These are phyloP conservation scores for Rubus parviflorus DNA, from an alignment of 306 rosid species.

Conservation along the genomic window DNA sequence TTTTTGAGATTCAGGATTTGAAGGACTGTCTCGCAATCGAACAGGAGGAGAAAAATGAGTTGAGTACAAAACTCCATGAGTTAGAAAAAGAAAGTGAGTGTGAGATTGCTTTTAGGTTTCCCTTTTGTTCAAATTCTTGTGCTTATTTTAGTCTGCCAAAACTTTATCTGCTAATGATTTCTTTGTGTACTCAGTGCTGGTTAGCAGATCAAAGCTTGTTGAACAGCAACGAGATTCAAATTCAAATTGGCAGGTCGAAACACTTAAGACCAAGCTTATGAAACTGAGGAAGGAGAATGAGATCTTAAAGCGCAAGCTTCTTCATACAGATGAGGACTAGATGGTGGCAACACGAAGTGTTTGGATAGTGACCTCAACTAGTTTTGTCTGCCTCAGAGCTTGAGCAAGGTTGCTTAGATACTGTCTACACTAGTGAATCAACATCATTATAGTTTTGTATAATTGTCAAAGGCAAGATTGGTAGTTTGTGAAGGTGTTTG, in stretches of 20 bases:
- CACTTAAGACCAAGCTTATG: slow-evolving; percentile 66
- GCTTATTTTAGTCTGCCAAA: neutral
- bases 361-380: neutral
- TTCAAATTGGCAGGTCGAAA: slow-evolving; percentile 59
- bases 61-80: slow-evolving; percentile 45
- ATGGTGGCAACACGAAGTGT: neutral
- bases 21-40: slow-evolving; percentile 64
- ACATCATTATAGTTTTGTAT: neutral
- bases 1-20: slow-evolving; percentile 63
- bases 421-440: neutral
- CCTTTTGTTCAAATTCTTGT: neutral
- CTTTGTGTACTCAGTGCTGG: slow-evolving; percentile 46
- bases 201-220: slow-evolving; percentile 58
- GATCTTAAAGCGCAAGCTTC: slow-evolving; percentile 59
- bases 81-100: slow-evolving; percentile 71
- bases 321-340: slow-evolving; percentile 32
- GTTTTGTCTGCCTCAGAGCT: neutral
- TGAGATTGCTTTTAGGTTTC: slow-evolving; percentile 16
- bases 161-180: neutral
- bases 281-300: slow-evolving; percentile 67
- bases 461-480: neutral
- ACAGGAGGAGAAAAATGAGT: slow-evolving; percentile 71
- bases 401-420: neutral
- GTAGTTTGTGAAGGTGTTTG: neutral
- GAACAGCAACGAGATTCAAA: slow-evolving; percentile 57